Evolutionary conservation across 1,139 yeast species (phyloP).

Genomic region (Geotrichum siamense): DNA sequence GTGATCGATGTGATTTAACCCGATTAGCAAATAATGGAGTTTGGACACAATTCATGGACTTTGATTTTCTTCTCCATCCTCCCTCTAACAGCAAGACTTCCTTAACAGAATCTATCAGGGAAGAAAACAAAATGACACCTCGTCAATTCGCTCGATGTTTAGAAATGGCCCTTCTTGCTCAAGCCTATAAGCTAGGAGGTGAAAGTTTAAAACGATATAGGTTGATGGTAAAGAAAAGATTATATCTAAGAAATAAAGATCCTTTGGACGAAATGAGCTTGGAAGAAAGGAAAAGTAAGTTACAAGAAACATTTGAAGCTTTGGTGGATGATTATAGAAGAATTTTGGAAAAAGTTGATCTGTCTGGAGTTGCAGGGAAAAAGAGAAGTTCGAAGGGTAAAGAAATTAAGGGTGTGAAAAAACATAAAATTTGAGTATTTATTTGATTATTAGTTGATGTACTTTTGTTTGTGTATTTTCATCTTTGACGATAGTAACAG

Average conservation of each 20-base stretch:
- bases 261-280: constrained; percentile 61
- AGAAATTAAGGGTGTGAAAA: background rate
- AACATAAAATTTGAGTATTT: background rate
- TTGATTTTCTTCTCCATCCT: no score
- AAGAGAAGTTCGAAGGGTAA: background rate
- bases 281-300: constrained; percentile 54
- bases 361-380: background rate
- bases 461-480: no score
- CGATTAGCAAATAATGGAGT: constrained; percentile 39
- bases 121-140: constrained; percentile 54
- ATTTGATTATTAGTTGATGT: background rate
- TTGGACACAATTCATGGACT: constrained; percentile 24
- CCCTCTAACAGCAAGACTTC: no score
- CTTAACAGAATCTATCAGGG: constrained; percentile 42
- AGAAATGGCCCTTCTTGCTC: constrained; percentile 58
- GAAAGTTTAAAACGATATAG: constrained; percentile 40
- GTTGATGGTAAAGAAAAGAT: constrained; percentile 59
- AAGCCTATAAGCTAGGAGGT: constrained; percentile 15
- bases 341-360: constrained; percentile 44
- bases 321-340: constrained; percentile 64
- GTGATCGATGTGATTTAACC: constrained; percentile 74
- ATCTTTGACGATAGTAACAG: no score
- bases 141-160: constrained; percentile 71
- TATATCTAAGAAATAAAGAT: constrained; percentile 72
- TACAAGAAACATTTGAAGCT: constrained; percentile 67